These are phyloP conservation scores for Bacidia gigantensis DNA, from an alignment of 495 filamentous ascomycete genomes.

Conservation along the genomic window DNA sequence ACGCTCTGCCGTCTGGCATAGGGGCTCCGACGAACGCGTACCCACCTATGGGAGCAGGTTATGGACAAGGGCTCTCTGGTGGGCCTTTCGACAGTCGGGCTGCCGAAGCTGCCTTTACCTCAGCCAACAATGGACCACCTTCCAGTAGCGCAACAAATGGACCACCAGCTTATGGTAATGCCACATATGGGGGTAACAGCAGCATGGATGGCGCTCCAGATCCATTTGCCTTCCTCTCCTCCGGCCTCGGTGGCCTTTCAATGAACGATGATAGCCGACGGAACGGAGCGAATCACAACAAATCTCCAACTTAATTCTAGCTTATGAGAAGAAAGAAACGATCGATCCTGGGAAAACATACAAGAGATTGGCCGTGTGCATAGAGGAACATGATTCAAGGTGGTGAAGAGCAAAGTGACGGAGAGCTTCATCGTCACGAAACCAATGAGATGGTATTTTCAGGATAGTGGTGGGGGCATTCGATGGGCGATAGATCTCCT, in stretches of 20 bases:
- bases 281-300: constrained; percentile 56
- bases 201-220: constrained; percentile 41
- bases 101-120: constrained; percentile 81
- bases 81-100: constrained; percentile 88
- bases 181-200: constrained; percentile 39
- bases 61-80: constrained; percentile 62
- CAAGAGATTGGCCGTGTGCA: no score
- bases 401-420: constrained; percentile 4
- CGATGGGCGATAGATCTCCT: constrained; percentile 17
- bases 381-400: neutral
- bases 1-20: constrained; percentile 79
- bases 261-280: constrained; percentile 76
- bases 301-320: constrained; percentile 51
- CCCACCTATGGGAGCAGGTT: constrained; percentile 61
- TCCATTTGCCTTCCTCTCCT: constrained; percentile 81
- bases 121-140: constrained; percentile 58
- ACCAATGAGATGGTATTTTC: no score
- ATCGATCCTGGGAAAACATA: no score
- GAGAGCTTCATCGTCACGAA: constrained; percentile 15
- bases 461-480: constrained; percentile 12
- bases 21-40: constrained; percentile 64
- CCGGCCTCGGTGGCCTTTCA: constrained; percentile 64
- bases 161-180: constrained; percentile 28
- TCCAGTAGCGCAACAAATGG: constrained; percentile 41
- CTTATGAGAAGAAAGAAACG: no score